Conservation (phyloP, 163 green algal genomes). For the Chloromonas sp. region DNA sequence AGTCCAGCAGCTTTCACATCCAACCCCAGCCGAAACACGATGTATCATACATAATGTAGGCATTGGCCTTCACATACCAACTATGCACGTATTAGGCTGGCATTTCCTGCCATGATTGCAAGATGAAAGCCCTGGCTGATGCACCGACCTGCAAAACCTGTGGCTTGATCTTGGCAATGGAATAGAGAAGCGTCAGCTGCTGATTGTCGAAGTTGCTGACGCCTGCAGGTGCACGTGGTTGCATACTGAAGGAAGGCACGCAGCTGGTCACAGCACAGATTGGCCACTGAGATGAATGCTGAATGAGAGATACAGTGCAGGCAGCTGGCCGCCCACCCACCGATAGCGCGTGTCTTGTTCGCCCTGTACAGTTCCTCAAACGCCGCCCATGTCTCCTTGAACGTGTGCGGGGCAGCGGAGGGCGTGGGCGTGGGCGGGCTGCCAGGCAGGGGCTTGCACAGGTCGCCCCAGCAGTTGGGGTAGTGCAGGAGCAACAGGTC, state of each 20-base stretch:
- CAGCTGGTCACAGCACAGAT: no score
- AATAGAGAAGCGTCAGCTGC: conserved; percentile 55
- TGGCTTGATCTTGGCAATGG: conserved; percentile 45
- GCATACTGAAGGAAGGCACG: no score
- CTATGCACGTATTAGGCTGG: no score
- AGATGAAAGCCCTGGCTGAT: neutral
- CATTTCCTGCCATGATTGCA: no score
- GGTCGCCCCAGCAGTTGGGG: conserved; percentile 55
- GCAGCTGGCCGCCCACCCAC: conserved; percentile 7
- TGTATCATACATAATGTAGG: no score
- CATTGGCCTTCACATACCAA: no score
- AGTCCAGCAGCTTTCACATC: no score
- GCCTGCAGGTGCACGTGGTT: conserved; percentile 27
- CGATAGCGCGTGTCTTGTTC: conserved; percentile 48
- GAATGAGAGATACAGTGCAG: no score
- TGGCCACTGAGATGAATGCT: no score
- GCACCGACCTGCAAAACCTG: conserved; percentile 25
- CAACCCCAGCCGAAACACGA: no score
- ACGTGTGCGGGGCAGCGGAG: neutral
- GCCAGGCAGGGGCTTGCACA: conserved; percentile 44
- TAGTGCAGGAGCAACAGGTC: conserved; percentile 86
- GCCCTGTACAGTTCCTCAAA: conserved; percentile 54
- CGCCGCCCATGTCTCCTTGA: conserved; percentile 60
- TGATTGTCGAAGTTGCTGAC: conserved; percentile 78
- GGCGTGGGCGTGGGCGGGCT: no score